These are phyloP conservation scores for Leishmania aethiopica DNA, from an alignment of 208 protist species.

Conservation along the genomic window DNA sequence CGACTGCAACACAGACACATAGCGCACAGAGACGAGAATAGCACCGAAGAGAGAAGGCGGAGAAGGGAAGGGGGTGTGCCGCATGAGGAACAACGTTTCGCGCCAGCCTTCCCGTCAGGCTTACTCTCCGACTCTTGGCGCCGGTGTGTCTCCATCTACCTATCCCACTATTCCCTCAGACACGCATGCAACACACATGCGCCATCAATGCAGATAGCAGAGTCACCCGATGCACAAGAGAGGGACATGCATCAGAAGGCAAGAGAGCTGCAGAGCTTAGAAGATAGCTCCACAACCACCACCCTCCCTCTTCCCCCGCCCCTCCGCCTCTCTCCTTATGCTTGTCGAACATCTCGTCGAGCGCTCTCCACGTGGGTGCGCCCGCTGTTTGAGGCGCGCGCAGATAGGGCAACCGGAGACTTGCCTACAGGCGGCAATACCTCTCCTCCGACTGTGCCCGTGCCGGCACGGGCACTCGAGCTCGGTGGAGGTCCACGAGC, in stretches of 20 bases:
- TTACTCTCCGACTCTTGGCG: neutral
- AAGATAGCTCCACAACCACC: neutral
- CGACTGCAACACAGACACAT: neutral
- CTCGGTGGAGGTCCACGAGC: neutral
- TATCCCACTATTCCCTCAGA: neutral
- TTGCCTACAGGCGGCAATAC: constrained; percentile 2
- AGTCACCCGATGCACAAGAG: neutral
- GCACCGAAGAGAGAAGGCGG: neutral
- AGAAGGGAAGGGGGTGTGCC: neutral
- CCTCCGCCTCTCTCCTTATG: neutral
- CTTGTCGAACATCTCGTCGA: neutral
- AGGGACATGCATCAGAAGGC: neutral
- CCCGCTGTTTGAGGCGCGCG: neutral
- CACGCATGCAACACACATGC: neutral
- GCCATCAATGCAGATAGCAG: neutral
- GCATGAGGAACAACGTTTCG: neutral
- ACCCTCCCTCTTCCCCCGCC: too few species aligned
- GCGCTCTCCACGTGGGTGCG: neutral
- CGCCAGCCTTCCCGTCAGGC: neutral
- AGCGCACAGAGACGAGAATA: neutral
- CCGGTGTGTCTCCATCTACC: neutral
- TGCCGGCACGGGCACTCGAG: neutral
- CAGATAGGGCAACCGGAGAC: neutral
- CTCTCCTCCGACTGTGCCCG: neutral
- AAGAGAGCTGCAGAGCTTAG: neutral